Base-by-base conservation (phyloP, 1,284 basidiomycete species). In the Tylopilus sp. region DNA sequence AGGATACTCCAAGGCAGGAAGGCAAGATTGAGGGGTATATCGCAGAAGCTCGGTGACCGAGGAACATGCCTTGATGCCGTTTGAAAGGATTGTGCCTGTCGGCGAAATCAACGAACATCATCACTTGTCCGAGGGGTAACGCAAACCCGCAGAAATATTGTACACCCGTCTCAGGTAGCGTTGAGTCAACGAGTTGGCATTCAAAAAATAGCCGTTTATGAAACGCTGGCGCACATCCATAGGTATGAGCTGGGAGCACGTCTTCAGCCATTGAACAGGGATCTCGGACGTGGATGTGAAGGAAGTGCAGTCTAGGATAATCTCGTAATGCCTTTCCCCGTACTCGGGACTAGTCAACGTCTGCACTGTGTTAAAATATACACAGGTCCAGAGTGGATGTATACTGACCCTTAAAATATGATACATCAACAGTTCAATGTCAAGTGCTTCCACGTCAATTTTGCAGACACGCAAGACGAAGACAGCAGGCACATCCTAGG, bases 361-460 rank as follows among this genome's bases (percentile, higher is more conserved):
- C 72, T 75, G 54, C n/a, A 29, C 36, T 21, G 18, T 19, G 18
- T 58, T 30, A 46, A 41, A 29, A 26, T 19, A 25, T 19, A 16
- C 19, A 11, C 12, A 23, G 6, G 15, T 29, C 21, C 26, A 13
- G 25, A 44, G 29, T 37, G 31, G 23, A 41, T 18, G 7, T 30
- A 19, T 3, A 57, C 72, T 49, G 48, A 84, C 90, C 73, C 84
- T 86, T 69, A 93, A 83, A 43, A 92, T 81, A 63, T 92, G 82
- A 65, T 82, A 90, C 66, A 93, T 83, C 33, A 97, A 68, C 3
- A 93, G 68, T 59, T 96, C 92, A 29, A 94, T 81, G 63, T 97
- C 92, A 39, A 94, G 74, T 1, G 84, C 81, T 58, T 92, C 91
- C 1, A 91, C 85, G 53, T 91, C 84, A 38, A 94, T 77, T 55